Base-by-base conservation (phyloP, 2,329 filamentous ascomycete genomes). In the Alternaria solani region DNA sequence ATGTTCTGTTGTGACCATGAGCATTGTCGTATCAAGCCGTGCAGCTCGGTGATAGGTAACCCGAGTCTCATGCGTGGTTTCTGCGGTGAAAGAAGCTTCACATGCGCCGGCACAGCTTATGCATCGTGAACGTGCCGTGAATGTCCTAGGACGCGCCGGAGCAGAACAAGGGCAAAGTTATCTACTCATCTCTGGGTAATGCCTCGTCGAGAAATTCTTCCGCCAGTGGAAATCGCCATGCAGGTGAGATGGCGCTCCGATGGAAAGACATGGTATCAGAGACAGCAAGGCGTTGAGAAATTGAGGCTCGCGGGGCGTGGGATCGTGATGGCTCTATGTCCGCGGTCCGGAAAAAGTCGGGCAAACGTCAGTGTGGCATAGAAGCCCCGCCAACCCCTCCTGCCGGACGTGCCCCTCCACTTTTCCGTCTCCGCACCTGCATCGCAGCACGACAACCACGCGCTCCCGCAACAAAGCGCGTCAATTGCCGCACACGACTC, bases 271-370 rank as follows among this genome's bases (percentile, higher is more conserved):
- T 8, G 39, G 20, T 6, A 42, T 16, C 20, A 5, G 20, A 42
- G 39, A 6, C 6, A 7, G 20, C 2, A 7, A 25, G 28, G 57
- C 7, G 18, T 32, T 20, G 23, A 25, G 39, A 9, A 26, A 12
- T 39, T 48, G 42, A 55, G 32, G 52, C 44, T 42, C 30, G 36
- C 46, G 46, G 34, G 34, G 32, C 46, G 38, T 63, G 51, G 39
- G 20, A 25, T 52, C 12, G 54, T 47, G 34, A 55, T 25, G 46
- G 9, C 46, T 36, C 32, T 55, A 58, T 34, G 65, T 70, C 71
- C 71, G 71, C 70, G 70, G 71, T 49, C 63, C 71, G 71, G 71
- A 72, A 72, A 47, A 71, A 65, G 44, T 70, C 71, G 71, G 71
- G 62, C 51, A 47, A 28, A 51, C 56, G 61, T 57, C 53, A 61